A percentile compares a stretch with the other conserved stretches of the same genome.
phyloP scores from a whole-genome alignment of 2,329 filamentous ascomycete genomes.

The Talaromyces sp. region DNA sequence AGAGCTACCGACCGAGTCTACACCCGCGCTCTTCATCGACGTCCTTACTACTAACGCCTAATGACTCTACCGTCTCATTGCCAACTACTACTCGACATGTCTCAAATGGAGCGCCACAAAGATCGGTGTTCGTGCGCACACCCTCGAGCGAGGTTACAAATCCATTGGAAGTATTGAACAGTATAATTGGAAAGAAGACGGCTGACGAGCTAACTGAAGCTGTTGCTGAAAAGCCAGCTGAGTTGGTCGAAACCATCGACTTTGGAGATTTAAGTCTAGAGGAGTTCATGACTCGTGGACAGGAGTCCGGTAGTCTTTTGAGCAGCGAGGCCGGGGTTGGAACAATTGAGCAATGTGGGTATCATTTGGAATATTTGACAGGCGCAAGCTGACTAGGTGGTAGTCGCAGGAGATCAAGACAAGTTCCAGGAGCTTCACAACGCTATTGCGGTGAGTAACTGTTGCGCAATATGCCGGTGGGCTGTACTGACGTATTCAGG shows the following conservation, averaged over 20 bases:
- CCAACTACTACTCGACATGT: conserved; percentile 58
- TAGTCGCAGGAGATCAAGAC: conserved; percentile 73
- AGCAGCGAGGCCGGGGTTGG: conserved; percentile 50
- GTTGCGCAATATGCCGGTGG: neutral
- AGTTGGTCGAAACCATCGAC: conserved; percentile 65
- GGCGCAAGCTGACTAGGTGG: conserved; percentile 18
- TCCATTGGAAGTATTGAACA: conserved; percentile 66
- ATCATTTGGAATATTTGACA: conserved; percentile 4
- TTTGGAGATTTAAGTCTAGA: conserved; percentile 75
- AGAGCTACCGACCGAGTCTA: conserved; percentile 65
- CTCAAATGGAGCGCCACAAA: conserved; percentile 66
- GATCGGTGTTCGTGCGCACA: conserved; percentile 50
- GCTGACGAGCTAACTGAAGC: conserved; percentile 19
- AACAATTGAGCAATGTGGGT: conserved; percentile 69
- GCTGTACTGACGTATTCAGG: conserved; percentile 37
- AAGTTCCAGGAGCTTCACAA: conserved; percentile 87
- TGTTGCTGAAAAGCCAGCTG: conserved; percentile 33
- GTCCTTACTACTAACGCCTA: conserved; percentile 67
- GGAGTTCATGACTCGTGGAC: conserved; percentile 57
- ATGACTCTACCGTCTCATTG: conserved; percentile 73
- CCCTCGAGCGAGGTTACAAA: conserved; percentile 60
- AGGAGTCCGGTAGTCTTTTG: conserved; percentile 28
- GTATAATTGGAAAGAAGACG: conserved; percentile 51
- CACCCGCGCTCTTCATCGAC: conserved; percentile 72
- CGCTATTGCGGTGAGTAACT: conserved; percentile 61